A percentile compares a stretch with the other conserved stretches of the same genome.
These are phyloP conservation scores for Rhododendron molle DNA, from an alignment of 148 eudicot genomes.

Conservation along the genomic window DNA sequence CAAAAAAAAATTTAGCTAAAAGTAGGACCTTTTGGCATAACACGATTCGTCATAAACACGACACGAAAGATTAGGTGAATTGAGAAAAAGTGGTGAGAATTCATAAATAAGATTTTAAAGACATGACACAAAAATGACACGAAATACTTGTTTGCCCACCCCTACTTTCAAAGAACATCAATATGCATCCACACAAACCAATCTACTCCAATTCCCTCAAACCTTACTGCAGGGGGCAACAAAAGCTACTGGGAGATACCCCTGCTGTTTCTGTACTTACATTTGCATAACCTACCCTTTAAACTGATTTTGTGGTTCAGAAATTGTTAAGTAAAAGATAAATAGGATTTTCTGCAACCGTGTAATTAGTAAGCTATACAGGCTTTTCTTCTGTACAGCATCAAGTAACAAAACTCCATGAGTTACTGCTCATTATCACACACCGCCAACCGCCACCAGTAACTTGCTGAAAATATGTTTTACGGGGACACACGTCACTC, in stretches of 20 bases:
- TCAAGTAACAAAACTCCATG: neutral
- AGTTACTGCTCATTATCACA: neutral
- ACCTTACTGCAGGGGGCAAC: neutral
- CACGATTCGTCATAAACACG: too few species aligned
- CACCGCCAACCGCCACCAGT: slow-evolving; percentile 14
- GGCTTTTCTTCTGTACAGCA: slow-evolving; percentile 1
- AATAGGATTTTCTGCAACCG: neutral
- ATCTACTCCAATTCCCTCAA: neutral
- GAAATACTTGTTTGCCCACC: too few species aligned
- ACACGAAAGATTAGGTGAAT: too few species aligned
- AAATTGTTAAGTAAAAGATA: neutral
- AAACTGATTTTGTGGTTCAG: neutral
- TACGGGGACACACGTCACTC: slow-evolving; percentile 28
- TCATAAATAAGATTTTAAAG: too few species aligned
- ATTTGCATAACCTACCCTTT: neutral
- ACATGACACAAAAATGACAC: too few species aligned
- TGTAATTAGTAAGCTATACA: neutral
- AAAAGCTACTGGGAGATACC: neutral
- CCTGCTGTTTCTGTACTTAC: neutral
- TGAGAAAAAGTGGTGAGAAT: too few species aligned
- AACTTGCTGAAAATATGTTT: slow-evolving; percentile 21
- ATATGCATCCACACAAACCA: neutral
- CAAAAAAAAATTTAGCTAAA: too few species aligned
- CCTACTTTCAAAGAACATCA: neutral
- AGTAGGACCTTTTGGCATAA: too few species aligned